Conservation (phyloP, 306 rosid species). For the Geum urbanum region DNA sequence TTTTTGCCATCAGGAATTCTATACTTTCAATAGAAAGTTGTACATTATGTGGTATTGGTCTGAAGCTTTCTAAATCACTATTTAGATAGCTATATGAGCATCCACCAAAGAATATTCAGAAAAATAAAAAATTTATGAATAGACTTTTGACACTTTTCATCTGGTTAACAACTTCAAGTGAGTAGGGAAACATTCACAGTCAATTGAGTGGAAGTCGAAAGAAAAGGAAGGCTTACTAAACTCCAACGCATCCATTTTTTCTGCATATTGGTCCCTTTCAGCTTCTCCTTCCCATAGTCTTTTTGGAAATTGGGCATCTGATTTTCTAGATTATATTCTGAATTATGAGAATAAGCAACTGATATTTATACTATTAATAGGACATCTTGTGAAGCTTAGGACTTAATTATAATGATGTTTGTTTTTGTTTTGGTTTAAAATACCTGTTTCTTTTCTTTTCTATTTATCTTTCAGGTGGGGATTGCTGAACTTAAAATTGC, state of each 20-base stretch:
- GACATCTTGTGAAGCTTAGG: not conserved
- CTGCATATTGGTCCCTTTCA: not conserved
- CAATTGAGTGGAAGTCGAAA: too few relatives aligned
- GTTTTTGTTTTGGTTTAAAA: not conserved
- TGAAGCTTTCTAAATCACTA: not conserved
- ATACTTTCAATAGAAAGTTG: not conserved
- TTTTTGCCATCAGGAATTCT: too few relatives aligned
- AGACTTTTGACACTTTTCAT: not conserved
- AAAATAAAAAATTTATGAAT: not conserved
- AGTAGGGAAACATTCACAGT: too few relatives aligned
- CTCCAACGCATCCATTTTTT: too few relatives aligned
- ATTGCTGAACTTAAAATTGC: slow-evolving; percentile 94
- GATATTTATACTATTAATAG: too few relatives aligned
- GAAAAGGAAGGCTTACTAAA: too few relatives aligned
- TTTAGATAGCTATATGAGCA: too few relatives aligned
- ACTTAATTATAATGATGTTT: not conserved
- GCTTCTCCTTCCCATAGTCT: not conserved
- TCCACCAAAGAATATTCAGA: too few relatives aligned
- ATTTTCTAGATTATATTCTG: not conserved
- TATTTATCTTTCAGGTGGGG: slow-evolving; percentile 61
- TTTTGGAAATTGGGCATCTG: not conserved
- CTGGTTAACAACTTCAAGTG: not conserved
- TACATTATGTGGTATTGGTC: not conserved
- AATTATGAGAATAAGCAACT: not conserved
- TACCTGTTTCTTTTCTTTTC: slow-evolving; percentile 16